Conservation (phyloP, 495 filamentous ascomycete species). For the Xylaria longipes region DNA sequence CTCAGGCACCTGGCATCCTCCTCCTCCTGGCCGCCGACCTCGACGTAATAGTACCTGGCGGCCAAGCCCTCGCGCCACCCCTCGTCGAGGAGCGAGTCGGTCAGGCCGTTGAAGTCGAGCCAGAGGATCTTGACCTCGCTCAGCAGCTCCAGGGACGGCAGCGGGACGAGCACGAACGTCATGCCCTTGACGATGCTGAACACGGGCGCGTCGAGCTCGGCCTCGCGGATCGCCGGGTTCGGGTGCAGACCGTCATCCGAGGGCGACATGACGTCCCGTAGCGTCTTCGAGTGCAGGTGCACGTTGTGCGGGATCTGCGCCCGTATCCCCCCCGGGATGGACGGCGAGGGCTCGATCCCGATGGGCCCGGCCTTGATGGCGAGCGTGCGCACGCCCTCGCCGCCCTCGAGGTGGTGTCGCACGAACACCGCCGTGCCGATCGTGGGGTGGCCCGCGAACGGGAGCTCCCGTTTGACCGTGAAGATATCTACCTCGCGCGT, state of each 20-base stretch:
- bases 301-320: constrained; percentile 71
- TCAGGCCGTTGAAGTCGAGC: constrained; percentile 39
- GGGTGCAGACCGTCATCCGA: constrained; percentile 31
- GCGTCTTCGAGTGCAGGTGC: constrained; percentile 60
- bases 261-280: constrained; percentile 32
- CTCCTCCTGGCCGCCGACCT: constrained; percentile 39
- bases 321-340: constrained; percentile 39
- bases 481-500: constrained; percentile 72
- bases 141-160: constrained; percentile 56
- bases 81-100: constrained; percentile 55
- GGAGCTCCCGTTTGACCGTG: constrained; percentile 64
- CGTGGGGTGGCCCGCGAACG: constrained; percentile 81
- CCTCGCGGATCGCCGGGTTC: constrained; percentile 37
- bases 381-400: constrained; percentile 47
- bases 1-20: constrained; percentile 34
- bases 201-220: constrained; percentile 51
- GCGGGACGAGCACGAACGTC: constrained; percentile 64
- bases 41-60: constrained; percentile 62
- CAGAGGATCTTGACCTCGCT: constrained; percentile 35
- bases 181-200: constrained; percentile 75
- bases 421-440: constrained; percentile 70
- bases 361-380: constrained; percentile 68
- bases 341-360: constrained; percentile 28
- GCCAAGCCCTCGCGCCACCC: constrained; percentile 63
- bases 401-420: constrained; percentile 34